Conservation (phyloP, 2,329 filamentous ascomycete genomes). For the Septoria linicola region DNA sequence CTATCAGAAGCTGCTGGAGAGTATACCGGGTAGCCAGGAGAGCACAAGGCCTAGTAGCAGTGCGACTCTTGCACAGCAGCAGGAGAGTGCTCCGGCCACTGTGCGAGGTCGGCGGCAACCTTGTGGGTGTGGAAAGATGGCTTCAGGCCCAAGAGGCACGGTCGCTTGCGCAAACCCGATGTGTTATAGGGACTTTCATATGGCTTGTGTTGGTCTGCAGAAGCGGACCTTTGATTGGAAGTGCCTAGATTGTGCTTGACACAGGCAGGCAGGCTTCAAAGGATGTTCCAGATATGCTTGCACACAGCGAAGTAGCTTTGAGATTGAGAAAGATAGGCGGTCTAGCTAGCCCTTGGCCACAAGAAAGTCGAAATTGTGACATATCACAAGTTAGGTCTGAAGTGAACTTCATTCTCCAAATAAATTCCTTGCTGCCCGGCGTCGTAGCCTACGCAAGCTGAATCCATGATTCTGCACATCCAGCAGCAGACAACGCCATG, state of each 20-base stretch:
- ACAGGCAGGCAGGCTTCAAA: too few species aligned
- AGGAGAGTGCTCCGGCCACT: background rate
- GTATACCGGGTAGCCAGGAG: background rate
- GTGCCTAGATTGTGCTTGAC: slow-evolving; percentile 21
- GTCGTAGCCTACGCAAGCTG: too few species aligned
- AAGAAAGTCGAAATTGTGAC: too few species aligned
- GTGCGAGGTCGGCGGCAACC: background rate
- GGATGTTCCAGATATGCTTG: background rate
- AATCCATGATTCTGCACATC: too few species aligned
- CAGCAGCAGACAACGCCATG: background rate
- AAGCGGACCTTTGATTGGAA: slow-evolving; percentile 20
- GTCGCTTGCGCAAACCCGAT: slow-evolving; percentile 22
- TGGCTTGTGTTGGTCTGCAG: slow-evolving; percentile 22
- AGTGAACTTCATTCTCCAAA: too few species aligned
- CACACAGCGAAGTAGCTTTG: too few species aligned
- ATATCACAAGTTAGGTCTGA: too few species aligned
- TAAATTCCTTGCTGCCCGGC: too few species aligned
- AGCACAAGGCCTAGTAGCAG: background rate
- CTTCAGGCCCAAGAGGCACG: slow-evolving; percentile 10
- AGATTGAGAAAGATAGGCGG: too few species aligned
- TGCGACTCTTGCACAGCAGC: background rate
- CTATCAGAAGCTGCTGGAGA: slow-evolving; percentile 10
- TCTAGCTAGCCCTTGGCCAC: too few species aligned
- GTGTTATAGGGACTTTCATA: slow-evolving; percentile 22
- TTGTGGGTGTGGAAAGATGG: slow-evolving; percentile 22